phyloP scores from a whole-genome alignment of 164 flowering plant species.

The Vitis amurensis region DNA sequence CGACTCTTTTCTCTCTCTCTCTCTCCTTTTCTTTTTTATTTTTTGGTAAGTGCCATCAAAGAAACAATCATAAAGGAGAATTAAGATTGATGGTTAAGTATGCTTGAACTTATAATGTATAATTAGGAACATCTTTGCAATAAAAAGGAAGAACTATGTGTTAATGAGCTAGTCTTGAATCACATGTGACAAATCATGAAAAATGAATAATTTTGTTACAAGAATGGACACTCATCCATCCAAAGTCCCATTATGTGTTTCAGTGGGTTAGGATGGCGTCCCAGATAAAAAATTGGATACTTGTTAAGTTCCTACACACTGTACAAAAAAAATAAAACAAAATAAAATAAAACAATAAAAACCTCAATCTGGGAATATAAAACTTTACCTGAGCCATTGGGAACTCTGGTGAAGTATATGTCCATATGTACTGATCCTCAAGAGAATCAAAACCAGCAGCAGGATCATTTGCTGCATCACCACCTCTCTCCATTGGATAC shows the following conservation, averaged over 20 bases:
- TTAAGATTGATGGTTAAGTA: too few relatives aligned
- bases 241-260: background rate
- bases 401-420: conserved; percentile 44
- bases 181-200: too few relatives aligned
- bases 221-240: background rate
- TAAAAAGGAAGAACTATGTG: too few relatives aligned
- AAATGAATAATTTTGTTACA: background rate
- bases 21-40: too few relatives aligned
- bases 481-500: conserved; percentile 11
- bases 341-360: background rate
- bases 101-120: too few relatives aligned
- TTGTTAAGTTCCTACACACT: background rate
- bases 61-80: too few relatives aligned
- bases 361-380: background rate
- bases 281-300: background rate
- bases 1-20: too few relatives aligned
- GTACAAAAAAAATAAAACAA: background rate
- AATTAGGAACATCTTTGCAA: too few relatives aligned
- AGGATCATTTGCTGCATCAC: conserved; percentile 10
- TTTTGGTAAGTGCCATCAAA: too few relatives aligned
- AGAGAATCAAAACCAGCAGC: conserved; percentile 7
- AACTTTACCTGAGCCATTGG: conserved; percentile 48
- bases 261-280: background rate
- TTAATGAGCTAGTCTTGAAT: too few relatives aligned
- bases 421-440: conserved; percentile 34